Evolutionary conservation across 371 early-diverging fungal genomes (phyloP).

Genomic region (Cokeromyces recurvatus): DNA sequence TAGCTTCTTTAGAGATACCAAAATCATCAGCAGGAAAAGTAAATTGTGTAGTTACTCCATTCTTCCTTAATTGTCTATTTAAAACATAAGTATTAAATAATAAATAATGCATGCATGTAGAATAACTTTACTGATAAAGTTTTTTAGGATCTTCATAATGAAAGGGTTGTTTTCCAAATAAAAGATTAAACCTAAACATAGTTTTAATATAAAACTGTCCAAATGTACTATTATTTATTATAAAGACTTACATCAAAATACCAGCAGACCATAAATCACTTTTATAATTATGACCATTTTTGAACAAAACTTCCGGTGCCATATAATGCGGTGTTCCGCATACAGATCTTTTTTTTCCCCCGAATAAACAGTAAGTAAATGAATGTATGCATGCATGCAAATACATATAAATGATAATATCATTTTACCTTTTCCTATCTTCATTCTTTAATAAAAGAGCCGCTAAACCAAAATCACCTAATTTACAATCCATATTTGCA

Average conservation of each 20-base stretch:
- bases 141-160: slow-evolving; percentile 81
- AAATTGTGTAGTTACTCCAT: neutral
- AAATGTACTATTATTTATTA: neutral
- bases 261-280: slow-evolving; percentile 99
- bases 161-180: slow-evolving; percentile 96
- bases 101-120: neutral
- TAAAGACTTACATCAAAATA: slow-evolving; percentile 80
- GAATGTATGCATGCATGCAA: neutral
- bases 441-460: slow-evolving; percentile 68
- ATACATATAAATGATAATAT: too few relatives aligned
- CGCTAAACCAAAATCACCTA: slow-evolving; percentile 98
- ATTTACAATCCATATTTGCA: slow-evolving; percentile 79
- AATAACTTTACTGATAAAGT: slow-evolving; percentile 64
- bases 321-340: slow-evolving; percentile 96
- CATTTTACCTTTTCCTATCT: slow-evolving; percentile 82
- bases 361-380: too few relatives aligned
- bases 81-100: neutral
- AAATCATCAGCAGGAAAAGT: slow-evolving; percentile 14
- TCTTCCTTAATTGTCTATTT: slow-evolving; percentile 3
- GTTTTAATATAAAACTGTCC: neutral
- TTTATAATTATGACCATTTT: slow-evolving; percentile 83
- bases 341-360: slow-evolving; percentile 4
- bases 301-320: slow-evolving; percentile 93
- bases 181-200: slow-evolving; percentile 74
- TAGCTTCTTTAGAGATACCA: slow-evolving; percentile 67